Evolutionary conservation across 345 rosid genomes (phyloP).

Genomic region (Eucalyptus sp.): DNA sequence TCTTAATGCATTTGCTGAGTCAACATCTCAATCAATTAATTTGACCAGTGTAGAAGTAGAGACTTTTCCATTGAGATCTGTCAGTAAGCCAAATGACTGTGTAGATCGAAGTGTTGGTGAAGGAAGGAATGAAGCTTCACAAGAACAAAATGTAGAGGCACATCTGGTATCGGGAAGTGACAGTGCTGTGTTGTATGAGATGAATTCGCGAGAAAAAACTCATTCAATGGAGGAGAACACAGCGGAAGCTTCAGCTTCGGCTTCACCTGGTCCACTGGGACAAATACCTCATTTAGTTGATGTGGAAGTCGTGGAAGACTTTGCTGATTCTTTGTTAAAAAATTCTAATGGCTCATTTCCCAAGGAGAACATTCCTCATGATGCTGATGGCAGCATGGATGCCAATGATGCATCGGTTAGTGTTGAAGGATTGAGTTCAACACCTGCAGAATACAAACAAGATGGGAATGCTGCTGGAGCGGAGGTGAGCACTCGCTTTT

Average conservation of each 20-base stretch:
- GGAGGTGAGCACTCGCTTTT: constrained; percentile 10
- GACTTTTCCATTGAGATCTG: not conserved
- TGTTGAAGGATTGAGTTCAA: not conserved
- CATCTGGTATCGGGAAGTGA: not conserved
- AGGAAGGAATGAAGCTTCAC: not conserved
- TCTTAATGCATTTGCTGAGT: not conserved
- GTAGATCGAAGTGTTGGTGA: not conserved
- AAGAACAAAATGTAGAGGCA: not conserved
- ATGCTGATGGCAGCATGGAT: not conserved
- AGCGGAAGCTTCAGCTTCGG: not conserved
- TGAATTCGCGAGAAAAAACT: not conserved
- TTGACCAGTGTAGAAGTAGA: constrained; percentile 1
- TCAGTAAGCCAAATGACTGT: not conserved
- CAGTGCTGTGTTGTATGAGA: not conserved
- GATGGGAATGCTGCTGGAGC: not conserved
- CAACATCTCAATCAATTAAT: not conserved
- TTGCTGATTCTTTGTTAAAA: constrained; percentile 4
- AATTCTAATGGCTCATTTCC: constrained; percentile 3
- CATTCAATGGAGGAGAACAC: not conserved
- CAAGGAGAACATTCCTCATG: not conserved
- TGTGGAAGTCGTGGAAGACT: not conserved
- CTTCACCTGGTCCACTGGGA: not conserved
- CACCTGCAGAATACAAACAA: not conserved
- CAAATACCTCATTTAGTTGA: not conserved
- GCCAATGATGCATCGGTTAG: not conserved